These are phyloP conservation scores for Fusarium sp. DNA, from an alignment of 2,329 filamentous ascomycete genomes.

Conservation along the genomic window DNA sequence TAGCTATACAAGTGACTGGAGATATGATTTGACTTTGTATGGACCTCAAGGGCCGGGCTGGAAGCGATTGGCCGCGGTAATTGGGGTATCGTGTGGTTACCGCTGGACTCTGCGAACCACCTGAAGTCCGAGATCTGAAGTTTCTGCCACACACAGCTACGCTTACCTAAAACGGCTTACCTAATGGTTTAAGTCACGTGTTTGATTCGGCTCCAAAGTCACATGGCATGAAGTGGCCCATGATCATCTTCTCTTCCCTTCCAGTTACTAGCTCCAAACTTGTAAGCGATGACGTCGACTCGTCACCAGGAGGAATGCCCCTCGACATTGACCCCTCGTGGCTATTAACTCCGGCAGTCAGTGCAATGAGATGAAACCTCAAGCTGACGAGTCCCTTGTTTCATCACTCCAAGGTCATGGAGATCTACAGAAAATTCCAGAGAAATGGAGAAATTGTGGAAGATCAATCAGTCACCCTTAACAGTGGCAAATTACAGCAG, in stretches of 20 bases:
- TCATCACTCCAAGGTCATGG: constrained; percentile 29
- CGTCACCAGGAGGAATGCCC: constrained; percentile 13
- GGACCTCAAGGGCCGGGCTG: constrained; percentile 29
- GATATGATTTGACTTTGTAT: neutral
- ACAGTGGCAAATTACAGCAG: constrained; percentile 36
- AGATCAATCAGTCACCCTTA: constrained; percentile 23
- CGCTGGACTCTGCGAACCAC: constrained; percentile 23
- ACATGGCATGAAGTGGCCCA: constrained; percentile 2
- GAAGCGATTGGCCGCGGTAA: constrained; percentile 38
- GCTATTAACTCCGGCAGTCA: constrained; percentile 10
- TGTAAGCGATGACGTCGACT: constrained; percentile 36
- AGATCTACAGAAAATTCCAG: constrained; percentile 32
- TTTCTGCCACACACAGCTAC: constrained; percentile 31
- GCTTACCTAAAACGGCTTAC: constrained; percentile 29
- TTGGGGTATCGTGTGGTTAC: constrained; percentile 36
- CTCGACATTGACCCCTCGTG: constrained; percentile 31
- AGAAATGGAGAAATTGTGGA: constrained; percentile 17
- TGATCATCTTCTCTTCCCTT: neutral
- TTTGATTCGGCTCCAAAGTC: fast-evolving
- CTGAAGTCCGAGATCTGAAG: constrained; percentile 38
- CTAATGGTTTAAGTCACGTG: neutral
- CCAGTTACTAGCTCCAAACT: constrained; percentile 8
- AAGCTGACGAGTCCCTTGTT: constrained; percentile 42
- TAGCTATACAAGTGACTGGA: neutral
- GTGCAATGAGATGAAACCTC: constrained; percentile 20